Evolutionary conservation across 805 yeast genomes (phyloP).

Genomic region (Candida cerambycidarum): DNA sequence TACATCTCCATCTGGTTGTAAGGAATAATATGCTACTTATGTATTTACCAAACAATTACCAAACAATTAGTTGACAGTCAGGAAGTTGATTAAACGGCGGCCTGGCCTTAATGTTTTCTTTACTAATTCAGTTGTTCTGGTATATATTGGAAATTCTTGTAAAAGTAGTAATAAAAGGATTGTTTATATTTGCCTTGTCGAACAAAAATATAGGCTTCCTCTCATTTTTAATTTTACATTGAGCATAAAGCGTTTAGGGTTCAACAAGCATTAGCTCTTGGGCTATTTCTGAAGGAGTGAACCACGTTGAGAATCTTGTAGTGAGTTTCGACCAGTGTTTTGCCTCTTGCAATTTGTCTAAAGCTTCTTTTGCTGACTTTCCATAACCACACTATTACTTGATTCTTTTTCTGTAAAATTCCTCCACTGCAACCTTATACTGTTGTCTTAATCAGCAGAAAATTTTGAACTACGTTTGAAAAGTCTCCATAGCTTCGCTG

Average conservation of each 20-base stretch:
- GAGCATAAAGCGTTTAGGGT: not conserved
- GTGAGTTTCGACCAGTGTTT: not conserved
- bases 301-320: not conserved
- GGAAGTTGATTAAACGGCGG: slow-evolving; percentile 1
- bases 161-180: not conserved
- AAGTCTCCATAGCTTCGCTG: slow-evolving; percentile 2
- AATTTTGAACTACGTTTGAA: not conserved
- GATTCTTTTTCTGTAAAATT: not conserved
- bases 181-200: not conserved
- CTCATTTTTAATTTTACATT: not conserved
- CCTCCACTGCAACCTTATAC: slow-evolving; percentile 1
- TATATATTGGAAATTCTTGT: not conserved
- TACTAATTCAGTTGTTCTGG: not conserved
- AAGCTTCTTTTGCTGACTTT: not conserved
- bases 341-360: not conserved
- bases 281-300: not conserved
- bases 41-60: not conserved
- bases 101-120: slow-evolving; percentile 1
- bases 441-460: slow-evolving; percentile 1
- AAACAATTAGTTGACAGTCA: not conserved
- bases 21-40: not conserved
- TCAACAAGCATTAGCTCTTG: slow-evolving; percentile 1
- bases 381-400: slow-evolving; percentile 1
- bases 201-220: not conserved
- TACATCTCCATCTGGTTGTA: not conserved